Conservation (phyloP, 1,284 basidiomycete species). For the Paramarasmius palmivorus region DNA sequence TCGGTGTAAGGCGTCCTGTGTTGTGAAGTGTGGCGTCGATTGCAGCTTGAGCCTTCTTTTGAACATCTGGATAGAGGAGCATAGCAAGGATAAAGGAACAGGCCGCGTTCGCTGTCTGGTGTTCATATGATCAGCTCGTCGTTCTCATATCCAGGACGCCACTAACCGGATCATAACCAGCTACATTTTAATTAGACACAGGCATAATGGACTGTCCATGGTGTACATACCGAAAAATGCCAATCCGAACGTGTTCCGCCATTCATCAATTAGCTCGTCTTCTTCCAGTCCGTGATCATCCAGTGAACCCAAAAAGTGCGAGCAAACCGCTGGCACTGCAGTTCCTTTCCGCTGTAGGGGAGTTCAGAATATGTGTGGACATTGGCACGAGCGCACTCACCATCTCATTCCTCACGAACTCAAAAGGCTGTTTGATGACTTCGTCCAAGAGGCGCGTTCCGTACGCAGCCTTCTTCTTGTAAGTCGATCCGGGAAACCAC, state of each 20-base stretch:
- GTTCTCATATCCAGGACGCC: neutral
- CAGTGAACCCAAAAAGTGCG: neutral
- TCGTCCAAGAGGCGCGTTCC: constrained; percentile 26
- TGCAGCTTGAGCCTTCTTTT: constrained; percentile 1
- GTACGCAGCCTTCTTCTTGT: constrained; percentile 26
- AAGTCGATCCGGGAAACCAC: constrained; percentile 36
- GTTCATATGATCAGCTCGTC: neutral
- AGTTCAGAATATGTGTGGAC: neutral
- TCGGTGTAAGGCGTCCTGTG: neutral
- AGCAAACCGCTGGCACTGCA: constrained; percentile 9
- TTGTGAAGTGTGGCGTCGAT: neutral
- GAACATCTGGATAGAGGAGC: neutral
- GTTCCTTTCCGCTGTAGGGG: constrained; percentile 20
- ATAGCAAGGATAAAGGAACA: constrained; percentile 6
- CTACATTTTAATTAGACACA: too few species aligned
- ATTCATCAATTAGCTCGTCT: neutral
- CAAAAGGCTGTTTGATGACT: constrained; percentile 28
- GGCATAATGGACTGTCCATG: too few species aligned
- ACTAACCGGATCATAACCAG: neutral
- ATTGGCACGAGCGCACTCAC: constrained; percentile 20
- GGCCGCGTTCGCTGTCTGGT: neutral
- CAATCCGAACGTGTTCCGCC: neutral
- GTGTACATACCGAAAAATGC: constrained; percentile 4
- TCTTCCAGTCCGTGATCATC: neutral
- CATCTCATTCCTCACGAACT: constrained; percentile 30